Percentiles rank a stretch among this genome's conserved stretches.
Evolutionary conservation across 108 stramenopile genomes (phyloP).

Genomic region (Skeletonema menzelii): DNA sequence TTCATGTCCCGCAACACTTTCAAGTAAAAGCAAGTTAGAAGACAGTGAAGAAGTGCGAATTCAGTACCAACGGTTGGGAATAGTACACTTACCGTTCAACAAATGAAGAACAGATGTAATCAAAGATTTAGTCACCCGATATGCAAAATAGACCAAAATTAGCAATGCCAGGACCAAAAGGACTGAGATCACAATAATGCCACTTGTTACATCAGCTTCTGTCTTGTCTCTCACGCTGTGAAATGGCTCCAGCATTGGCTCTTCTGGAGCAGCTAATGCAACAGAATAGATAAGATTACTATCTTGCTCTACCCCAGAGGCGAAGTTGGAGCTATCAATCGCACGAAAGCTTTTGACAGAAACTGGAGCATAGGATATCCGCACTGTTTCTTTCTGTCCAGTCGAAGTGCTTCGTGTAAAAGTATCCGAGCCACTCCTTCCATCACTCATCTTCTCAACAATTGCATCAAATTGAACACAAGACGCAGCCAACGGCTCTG

Average conservation of each 20-base stretch:
- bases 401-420: slow-evolving; percentile 14
- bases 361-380: slow-evolving; percentile 47
- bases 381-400: slow-evolving; percentile 22
- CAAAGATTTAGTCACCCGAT: not conserved
- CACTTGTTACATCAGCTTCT: slow-evolving; percentile 1
- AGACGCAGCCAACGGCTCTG: not conserved
- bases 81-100: not conserved
- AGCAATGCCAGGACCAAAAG: not conserved
- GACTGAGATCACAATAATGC: slow-evolving; percentile 1
- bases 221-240: slow-evolving; percentile 3
- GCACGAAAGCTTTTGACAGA: slow-evolving; percentile 12
- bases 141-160: not conserved
- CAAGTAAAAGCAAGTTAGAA: not conserved
- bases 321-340: slow-evolving; percentile 39
- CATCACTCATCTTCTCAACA: slow-evolving; percentile 38
- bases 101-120: not conserved
- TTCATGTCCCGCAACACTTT: slow-evolving; percentile 45
- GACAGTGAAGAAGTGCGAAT: no score
- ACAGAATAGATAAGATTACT: slow-evolving; percentile 42
- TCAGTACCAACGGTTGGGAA: no score
- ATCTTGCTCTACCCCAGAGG: slow-evolving; percentile 33
- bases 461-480: slow-evolving; percentile 20
- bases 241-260: not conserved
- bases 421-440: not conserved
- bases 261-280: slow-evolving; percentile 24